Base-by-base conservation (phyloP, 805 yeast species). In the Kodamaea restingae region DNA sequence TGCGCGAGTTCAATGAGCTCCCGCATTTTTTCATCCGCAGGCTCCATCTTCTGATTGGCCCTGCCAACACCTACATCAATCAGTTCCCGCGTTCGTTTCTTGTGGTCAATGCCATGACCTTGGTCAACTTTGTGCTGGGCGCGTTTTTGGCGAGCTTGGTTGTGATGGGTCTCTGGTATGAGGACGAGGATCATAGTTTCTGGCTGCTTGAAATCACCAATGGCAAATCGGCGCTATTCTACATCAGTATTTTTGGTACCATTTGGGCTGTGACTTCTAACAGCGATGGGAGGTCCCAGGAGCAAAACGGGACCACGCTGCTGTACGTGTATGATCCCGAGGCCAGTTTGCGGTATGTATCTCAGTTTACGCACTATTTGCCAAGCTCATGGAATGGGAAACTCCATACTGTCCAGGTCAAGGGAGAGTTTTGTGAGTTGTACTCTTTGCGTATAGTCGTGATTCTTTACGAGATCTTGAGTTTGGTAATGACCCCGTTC, bases 1-100 rank as follows among this genome's bases (percentile, higher is more conserved):
- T 93, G 52, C 70, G 99, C 41, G 99, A 93, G 53, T 87, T 84
- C 56, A 93, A 93, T 60, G 99, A 93, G 56, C 70, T 93, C 7
- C 87, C 87, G 32, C 98, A 93, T 60, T 71, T 91, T 18, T 93
- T 93, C 61, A 79, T 80, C 41, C 80, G 81, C 49, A 70, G 99
- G 36, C 62, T 93, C 29, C 85, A 80, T 34, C 62, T 86, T 44
- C 86, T 96, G 37, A 75, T 79, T 21, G 84, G 78, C 11, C 80
- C 88, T 4, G 96, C 98, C 0, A 75, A 84, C 31, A 75, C 80
- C 14, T 93, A 93, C 55, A 78, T 93, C 39, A 80, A 88, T 47
- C 96, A 90, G 56, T 93, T 93, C 54, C 99, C 99, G 2, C 82
- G 87, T 36, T 95, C 87, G 45, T 63, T 60, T 26, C 40, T 67